phyloP scores from a whole-genome alignment of 202 grass and related monocot species.

The Hordeum pubiflorum region DNA sequence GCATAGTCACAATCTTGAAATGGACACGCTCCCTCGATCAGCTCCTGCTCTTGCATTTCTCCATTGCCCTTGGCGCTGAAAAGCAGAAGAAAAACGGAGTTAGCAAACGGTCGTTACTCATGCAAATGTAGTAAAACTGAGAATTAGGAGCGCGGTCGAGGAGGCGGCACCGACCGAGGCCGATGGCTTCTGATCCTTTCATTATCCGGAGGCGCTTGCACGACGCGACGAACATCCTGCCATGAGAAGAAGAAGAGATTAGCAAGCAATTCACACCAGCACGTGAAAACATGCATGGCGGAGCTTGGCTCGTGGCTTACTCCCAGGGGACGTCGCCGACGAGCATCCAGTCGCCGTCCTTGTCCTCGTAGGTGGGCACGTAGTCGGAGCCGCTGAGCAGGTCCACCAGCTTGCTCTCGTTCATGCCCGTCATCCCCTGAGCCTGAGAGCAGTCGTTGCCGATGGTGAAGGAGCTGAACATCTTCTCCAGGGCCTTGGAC shows the following conservation, averaged over 20 bases:
- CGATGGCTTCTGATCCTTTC: constrained; percentile 46
- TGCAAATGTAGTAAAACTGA: not conserved
- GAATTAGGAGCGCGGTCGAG: not conserved
- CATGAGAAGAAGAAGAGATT: not conserved
- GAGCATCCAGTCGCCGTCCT: constrained; percentile 84
- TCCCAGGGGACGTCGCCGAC: constrained; percentile 70
- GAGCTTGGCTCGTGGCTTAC: constrained; percentile 11
- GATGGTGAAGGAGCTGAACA: constrained; percentile 55
- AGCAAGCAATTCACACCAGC: too few species aligned
- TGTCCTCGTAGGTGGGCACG: constrained; percentile 65
- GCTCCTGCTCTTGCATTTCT: constrained; percentile 34
- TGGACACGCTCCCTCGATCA: not conserved
- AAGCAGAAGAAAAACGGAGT: not conserved
- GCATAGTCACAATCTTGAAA: not conserved
- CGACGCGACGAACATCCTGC: constrained; percentile 43
- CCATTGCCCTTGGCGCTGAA: constrained; percentile 35
- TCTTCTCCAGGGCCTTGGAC: constrained; percentile 54
- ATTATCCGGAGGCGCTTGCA: constrained; percentile 50
- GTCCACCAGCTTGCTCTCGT: constrained; percentile 42
- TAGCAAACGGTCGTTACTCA: not conserved
- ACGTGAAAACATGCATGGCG: not conserved
- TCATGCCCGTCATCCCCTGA: constrained; percentile 17
- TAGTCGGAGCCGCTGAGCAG: constrained; percentile 36
- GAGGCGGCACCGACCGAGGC: constrained; percentile 1
- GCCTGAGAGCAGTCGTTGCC: constrained; percentile 1